phyloP scores from a whole-genome alignment of 106 monocot species.

The Dactylorhiza incarnata region DNA sequence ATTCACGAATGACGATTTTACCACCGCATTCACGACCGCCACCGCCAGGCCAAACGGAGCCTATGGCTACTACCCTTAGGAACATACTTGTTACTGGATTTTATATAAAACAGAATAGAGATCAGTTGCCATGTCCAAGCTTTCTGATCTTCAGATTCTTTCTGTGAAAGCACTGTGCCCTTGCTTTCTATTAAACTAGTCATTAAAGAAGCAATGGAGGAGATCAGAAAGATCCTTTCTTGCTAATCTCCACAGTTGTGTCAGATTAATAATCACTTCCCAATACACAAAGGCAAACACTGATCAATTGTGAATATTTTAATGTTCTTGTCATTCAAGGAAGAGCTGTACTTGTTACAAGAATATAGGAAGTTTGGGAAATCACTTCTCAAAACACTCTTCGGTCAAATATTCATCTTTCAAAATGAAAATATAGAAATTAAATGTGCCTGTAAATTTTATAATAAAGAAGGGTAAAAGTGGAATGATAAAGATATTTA shows the following conservation, averaged over 20 bases:
- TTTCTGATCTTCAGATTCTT: neutral
- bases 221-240: neutral
- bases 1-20: no score
- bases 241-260: neutral
- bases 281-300: neutral
- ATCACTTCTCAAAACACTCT: neutral
- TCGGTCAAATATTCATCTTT: neutral
- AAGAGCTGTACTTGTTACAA: neutral
- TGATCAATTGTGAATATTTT: neutral
- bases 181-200: neutral
- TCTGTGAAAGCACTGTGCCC: neutral
- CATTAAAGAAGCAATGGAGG: neutral
- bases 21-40: neutral
- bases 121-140: no score
- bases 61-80: no score
- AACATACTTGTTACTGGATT: no score
- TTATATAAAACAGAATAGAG: no score
- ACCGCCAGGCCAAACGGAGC: no score
- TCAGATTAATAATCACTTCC: constrained; percentile 1
- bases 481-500: no score
- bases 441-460: no score
- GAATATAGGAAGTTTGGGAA: neutral
- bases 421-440: neutral
- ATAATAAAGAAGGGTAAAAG: no score
- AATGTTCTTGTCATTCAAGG: neutral